Percentiles rank a stretch among this genome's conserved stretches.
These are phyloP conservation scores for Forsythia viridissima DNA, from an alignment of 257 asterid species.

Conservation along the genomic window DNA sequence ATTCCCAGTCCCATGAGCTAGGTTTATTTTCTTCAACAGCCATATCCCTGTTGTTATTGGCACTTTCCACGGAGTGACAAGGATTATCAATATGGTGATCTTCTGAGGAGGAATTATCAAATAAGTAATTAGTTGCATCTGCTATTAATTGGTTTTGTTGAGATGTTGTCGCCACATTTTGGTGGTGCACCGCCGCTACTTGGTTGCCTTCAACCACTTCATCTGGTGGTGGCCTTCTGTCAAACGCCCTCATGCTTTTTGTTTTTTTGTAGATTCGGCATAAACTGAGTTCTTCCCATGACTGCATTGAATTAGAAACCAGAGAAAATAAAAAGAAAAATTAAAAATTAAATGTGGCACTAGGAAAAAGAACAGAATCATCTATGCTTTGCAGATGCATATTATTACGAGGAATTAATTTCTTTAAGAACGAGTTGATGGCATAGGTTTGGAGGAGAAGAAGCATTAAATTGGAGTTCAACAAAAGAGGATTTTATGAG, in stretches of 20 bases:
- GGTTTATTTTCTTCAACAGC: background rate
- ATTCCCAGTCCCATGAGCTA: background rate
- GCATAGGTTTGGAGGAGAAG: background rate
- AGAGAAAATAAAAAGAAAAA: background rate
- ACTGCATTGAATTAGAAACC: constrained; percentile 14
- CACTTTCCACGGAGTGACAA: background rate
- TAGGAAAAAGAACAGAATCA: background rate
- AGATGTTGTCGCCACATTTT: background rate
- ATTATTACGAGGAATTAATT: too few relatives aligned
- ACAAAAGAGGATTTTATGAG: background rate
- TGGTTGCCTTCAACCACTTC: background rate
- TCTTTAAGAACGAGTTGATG: background rate
- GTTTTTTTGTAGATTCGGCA: constrained; percentile 42
- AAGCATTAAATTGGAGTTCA: background rate
- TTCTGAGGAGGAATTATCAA: background rate
- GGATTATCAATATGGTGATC: background rate
- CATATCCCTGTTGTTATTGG: background rate
- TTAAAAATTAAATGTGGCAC: background rate
- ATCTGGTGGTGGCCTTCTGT: constrained; percentile 33
- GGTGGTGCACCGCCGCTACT: background rate
- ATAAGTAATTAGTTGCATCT: background rate
- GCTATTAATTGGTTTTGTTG: background rate
- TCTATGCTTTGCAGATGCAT: background rate
- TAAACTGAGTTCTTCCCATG: constrained; percentile 36
- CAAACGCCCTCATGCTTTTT: constrained; percentile 35